phyloP scores from a whole-genome alignment of 2,329 filamentous ascomycete genomes.

The Dothiorella sarmentorum region DNA sequence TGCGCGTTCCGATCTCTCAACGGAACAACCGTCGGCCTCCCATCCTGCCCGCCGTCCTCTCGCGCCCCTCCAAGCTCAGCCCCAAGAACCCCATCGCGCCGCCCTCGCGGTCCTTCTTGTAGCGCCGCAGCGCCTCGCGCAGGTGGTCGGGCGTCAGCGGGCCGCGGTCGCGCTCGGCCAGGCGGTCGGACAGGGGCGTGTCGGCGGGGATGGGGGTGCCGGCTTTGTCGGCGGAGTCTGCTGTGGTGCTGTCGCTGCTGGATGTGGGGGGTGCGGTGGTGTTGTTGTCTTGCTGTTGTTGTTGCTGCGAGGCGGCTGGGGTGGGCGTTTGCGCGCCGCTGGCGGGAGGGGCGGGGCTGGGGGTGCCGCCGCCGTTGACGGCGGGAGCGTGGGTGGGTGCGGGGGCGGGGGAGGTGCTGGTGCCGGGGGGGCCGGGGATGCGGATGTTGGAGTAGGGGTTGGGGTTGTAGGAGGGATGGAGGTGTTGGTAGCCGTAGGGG shows the following conservation, averaged over 20 bases:
- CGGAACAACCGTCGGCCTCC: conserved; percentile 47
- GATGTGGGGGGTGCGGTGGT: background rate
- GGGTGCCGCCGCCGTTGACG: background rate
- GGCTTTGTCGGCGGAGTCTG: background rate
- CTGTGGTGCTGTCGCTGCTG: background rate
- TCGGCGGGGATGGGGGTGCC: conserved; percentile 1
- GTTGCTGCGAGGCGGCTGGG: background rate
- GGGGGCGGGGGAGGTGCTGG: background rate
- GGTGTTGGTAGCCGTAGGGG: conserved; percentile 24
- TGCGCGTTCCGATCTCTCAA: too few relatives aligned
- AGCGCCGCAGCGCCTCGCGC: conserved; percentile 67
- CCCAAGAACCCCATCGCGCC: conserved; percentile 54
- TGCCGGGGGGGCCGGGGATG: conserved; percentile 3
- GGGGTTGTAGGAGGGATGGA: background rate
- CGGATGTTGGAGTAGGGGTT: conserved; percentile 17
- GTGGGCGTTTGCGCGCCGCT: background rate
- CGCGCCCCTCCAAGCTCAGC: conserved; percentile 47
- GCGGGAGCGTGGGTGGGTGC: background rate
- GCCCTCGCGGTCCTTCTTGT: conserved; percentile 61
- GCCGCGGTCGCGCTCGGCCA: conserved; percentile 41
- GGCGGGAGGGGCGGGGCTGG: background rate
- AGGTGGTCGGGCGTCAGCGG: conserved; percentile 72
- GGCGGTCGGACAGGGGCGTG: conserved; percentile 10
- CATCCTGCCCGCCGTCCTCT: conserved; percentile 43
- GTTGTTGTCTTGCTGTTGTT: too few relatives aligned